phyloP scores from a whole-genome alignment of 2,329 filamentous ascomycete genomes.

The Ceratocystis eucalypticola region DNA sequence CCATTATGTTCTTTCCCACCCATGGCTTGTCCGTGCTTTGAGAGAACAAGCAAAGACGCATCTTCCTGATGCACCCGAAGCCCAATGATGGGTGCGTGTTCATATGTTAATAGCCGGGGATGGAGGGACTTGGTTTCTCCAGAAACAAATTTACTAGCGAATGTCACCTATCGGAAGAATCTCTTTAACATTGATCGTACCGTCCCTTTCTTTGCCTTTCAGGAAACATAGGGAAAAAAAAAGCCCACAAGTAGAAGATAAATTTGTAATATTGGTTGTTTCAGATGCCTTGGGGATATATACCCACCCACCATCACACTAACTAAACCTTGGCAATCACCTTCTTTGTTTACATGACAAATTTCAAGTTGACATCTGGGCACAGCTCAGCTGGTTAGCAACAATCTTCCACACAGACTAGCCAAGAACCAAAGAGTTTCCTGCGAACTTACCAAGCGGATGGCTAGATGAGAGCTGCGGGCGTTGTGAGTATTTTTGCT shows the following conservation, averaged over 20 bases:
- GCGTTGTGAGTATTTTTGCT: conserved; percentile 82
- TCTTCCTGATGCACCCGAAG: conserved; percentile 5
- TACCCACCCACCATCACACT: too few relatives aligned
- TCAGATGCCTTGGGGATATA: background rate
- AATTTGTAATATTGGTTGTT: background rate
- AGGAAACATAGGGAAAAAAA: background rate
- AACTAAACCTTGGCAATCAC: too few relatives aligned
- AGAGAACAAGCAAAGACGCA: background rate
- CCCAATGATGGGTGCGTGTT: background rate
- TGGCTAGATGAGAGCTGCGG: conserved; percentile 94
- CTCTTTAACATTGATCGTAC: background rate
- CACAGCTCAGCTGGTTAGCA: background rate
- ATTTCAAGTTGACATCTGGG: conserved; percentile 18
- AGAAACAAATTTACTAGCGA: background rate
- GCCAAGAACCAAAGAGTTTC: background rate
- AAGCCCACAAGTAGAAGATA: background rate
- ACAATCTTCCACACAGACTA: background rate
- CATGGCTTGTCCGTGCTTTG: background rate
- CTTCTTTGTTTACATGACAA: conserved; percentile 18
- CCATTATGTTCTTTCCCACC: background rate
- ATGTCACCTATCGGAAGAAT: too few relatives aligned
- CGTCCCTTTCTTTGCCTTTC: background rate
- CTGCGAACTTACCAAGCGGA: conserved; percentile 59
- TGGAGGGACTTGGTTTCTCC: background rate
- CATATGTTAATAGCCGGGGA: background rate